Percentiles rank a stretch among this genome's conserved stretches.
Evolutionary conservation across 2,329 filamentous ascomycete genomes (phyloP).

Genomic region (Pyrenophora seminiperda): DNA sequence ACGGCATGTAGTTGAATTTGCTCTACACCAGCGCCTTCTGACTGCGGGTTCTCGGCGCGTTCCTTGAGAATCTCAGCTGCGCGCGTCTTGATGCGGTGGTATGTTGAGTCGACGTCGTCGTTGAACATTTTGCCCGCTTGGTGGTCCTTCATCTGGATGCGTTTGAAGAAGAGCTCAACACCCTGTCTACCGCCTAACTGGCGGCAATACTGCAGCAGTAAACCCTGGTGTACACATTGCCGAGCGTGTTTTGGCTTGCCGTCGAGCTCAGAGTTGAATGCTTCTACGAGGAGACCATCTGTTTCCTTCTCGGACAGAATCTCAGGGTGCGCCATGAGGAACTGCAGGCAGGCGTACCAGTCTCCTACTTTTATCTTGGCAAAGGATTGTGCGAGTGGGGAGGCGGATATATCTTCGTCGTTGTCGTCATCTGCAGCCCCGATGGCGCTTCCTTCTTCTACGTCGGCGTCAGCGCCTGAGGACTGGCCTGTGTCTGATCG

Average conservation of each 20-base stretch:
- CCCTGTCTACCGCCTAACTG: slow-evolving; percentile 87
- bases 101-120: slow-evolving; percentile 91
- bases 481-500: slow-evolving; percentile 54
- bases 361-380: slow-evolving; percentile 76
- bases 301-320: slow-evolving; percentile 85
- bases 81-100: slow-evolving; percentile 77
- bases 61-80: slow-evolving; percentile 73
- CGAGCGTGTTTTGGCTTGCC: slow-evolving; percentile 75
- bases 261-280: slow-evolving; percentile 85
- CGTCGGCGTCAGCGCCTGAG: slow-evolving; percentile 65
- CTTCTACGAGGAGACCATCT: slow-evolving; percentile 86
- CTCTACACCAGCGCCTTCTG: slow-evolving; percentile 70
- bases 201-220: slow-evolving; percentile 93
- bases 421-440: slow-evolving; percentile 35
- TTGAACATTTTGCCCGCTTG: slow-evolving; percentile 89
- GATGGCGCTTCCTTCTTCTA: slow-evolving; percentile 59
- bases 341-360: slow-evolving; percentile 74
- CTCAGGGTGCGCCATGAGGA: slow-evolving; percentile 76
- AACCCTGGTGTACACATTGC: slow-evolving; percentile 89
- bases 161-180: slow-evolving; percentile 92
- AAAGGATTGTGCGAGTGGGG: slow-evolving; percentile 78
- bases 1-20: slow-evolving; percentile 98
- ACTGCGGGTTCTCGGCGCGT: slow-evolving; percentile 55
- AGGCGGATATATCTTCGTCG: slow-evolving; percentile 76
- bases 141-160: slow-evolving; percentile 86